phyloP scores from a whole-genome alignment of 2,329 filamentous ascomycete species.

The Beauveria brongniartii region DNA sequence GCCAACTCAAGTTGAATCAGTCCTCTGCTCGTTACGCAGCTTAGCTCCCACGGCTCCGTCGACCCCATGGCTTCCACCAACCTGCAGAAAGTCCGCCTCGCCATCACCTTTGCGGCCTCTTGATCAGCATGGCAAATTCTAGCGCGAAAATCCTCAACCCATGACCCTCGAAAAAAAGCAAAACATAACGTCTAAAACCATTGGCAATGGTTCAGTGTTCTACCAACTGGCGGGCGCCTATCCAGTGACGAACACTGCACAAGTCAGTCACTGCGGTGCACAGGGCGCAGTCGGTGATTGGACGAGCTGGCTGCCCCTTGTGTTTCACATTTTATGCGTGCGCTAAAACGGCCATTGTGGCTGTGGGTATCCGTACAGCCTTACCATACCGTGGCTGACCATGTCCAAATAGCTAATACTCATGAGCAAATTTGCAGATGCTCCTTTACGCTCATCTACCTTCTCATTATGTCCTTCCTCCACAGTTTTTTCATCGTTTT shows the following conservation, averaged over 20 bases:
- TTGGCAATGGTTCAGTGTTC: neutral
- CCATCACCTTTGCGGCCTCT: too few relatives aligned
- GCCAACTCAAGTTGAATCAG: neutral
- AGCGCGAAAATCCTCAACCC: neutral
- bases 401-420: neutral
- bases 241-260: neutral
- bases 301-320: neutral
- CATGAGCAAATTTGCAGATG: neutral
- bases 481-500: neutral
- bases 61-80: neutral
- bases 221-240: neutral
- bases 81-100: too few relatives aligned
- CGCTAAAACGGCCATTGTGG: slow-evolving; percentile 2
- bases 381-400: neutral
- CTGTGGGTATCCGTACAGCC: neutral
- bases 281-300: neutral
- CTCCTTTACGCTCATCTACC: neutral
- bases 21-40: too few relatives aligned
- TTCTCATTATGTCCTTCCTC: neutral
- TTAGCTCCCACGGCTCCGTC: neutral
- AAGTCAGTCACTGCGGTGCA: neutral
- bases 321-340: slow-evolving; percentile 6
- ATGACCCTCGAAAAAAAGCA: neutral
- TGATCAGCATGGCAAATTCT: neutral
- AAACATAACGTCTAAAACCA: neutral